Percentiles rank a stretch among this genome's conserved stretches.
Evolutionary conservation across 768 basidiomycete genomes (phyloP).

Genomic region (Lyophyllum shimeji): DNA sequence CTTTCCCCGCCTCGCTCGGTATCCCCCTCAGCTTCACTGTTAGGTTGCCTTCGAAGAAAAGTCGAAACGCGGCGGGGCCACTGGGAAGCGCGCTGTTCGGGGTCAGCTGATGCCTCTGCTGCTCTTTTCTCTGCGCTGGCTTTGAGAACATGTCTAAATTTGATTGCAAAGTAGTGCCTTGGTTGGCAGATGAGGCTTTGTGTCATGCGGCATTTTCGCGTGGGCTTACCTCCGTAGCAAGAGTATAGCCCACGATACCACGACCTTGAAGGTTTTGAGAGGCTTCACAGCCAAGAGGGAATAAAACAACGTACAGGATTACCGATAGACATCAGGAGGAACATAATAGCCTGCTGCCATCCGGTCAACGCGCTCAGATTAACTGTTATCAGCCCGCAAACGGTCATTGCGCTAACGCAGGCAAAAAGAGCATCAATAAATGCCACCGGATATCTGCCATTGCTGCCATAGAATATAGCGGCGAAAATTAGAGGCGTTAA

Average conservation of each 20-base stretch:
- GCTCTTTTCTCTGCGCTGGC: constrained; percentile 9
- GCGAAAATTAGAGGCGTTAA: constrained; percentile 80
- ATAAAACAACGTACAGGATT: constrained; percentile 56
- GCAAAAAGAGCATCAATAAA: constrained; percentile 82
- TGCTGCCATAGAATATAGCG: constrained; percentile 79
- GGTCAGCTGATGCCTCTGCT: constrained; percentile 5
- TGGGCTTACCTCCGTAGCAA: constrained; percentile 62
- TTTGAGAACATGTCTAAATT: constrained; percentile 44
- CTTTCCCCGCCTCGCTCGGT: constrained; percentile 14
- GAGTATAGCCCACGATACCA: constrained; percentile 85
- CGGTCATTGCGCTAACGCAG: constrained; percentile 75
- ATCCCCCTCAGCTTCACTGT: constrained; percentile 19
- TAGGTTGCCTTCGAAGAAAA: constrained; percentile 27
- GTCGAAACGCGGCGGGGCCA: constrained; percentile 29
- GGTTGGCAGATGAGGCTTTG: constrained; percentile 5
- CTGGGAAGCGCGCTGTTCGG: constrained; percentile 11
- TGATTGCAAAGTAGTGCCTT: constrained; percentile 70
- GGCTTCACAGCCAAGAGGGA: background rate
- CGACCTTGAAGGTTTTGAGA: constrained; percentile 43
- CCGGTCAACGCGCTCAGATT: constrained; percentile 66
- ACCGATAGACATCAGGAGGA: constrained; percentile 77
- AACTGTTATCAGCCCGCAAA: constrained; percentile 71
- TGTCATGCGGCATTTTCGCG: constrained; percentile 8
- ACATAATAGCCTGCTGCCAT: constrained; percentile 70
- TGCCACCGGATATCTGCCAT: constrained; percentile 68